Evolutionary conservation across 2,329 filamentous ascomycete species (phyloP).

Genomic region (Shiraia bambusicola): DNA sequence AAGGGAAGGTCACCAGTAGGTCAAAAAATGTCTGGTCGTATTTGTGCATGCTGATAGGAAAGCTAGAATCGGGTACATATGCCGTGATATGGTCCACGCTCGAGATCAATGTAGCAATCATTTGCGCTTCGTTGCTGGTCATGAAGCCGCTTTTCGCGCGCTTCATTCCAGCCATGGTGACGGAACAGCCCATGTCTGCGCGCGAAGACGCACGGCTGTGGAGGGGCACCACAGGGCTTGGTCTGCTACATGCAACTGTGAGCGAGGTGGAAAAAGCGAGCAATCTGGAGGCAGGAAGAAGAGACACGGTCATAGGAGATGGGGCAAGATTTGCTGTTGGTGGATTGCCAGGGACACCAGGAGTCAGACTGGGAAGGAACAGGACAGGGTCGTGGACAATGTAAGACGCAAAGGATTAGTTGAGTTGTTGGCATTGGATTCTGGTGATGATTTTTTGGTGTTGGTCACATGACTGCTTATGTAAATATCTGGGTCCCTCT

Average conservation of each 20-base stretch:
- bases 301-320: conserved; percentile 11
- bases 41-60: background rate
- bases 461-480: too few relatives aligned
- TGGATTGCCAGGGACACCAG: too few relatives aligned
- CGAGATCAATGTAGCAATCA: conserved; percentile 49
- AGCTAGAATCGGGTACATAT: conserved; percentile 41
- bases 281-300: conserved; percentile 2
- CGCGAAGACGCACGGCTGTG: conserved; percentile 14
- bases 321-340: too few relatives aligned
- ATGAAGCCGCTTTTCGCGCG: conserved; percentile 46
- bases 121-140: conserved; percentile 48
- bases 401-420: too few relatives aligned
- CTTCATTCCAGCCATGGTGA: conserved; percentile 37
- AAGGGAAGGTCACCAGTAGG: conserved; percentile 27
- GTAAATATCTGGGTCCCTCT: too few relatives aligned
- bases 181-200: conserved; percentile 17
- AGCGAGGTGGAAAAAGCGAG: conserved; percentile 10
- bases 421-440: too few relatives aligned
- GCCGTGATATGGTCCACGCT: conserved; percentile 45
- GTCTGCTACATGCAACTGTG: conserved; percentile 6
- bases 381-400: too few relatives aligned
- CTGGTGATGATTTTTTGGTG: too few relatives aligned
- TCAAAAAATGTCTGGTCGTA: background rate
- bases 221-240: conserved; percentile 16
- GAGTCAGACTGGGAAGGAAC: too few relatives aligned